Evolutionary conservation across 768 basidiomycete genomes (phyloP).

Genomic region (Ramaria sp.): DNA sequence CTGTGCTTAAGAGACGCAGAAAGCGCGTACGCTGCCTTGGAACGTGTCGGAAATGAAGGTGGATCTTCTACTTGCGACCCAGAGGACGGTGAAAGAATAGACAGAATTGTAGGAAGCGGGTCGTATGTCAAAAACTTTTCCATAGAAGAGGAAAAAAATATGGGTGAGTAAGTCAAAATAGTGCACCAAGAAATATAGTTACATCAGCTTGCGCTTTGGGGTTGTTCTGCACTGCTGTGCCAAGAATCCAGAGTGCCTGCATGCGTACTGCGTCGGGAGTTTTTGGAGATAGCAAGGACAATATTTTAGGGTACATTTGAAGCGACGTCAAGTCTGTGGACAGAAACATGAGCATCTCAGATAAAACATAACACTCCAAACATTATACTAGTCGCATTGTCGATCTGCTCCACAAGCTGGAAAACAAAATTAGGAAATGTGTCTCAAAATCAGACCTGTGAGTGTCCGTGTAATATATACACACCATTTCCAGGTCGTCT

Average conservation of each 20-base stretch:
- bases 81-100: conserved; percentile 39
- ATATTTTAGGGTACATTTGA: conserved; percentile 60
- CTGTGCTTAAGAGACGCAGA: conserved; percentile 76
- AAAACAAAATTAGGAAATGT: not conserved
- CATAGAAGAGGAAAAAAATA: not conserved
- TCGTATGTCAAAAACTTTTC: conserved; percentile 23
- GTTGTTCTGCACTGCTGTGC: conserved; percentile 86
- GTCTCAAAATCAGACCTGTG: not conserved
- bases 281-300: conserved; percentile 40
- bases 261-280: conserved; percentile 51
- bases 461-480: conserved; percentile 13
- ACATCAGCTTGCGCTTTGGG: conserved; percentile 72
- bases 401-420: conserved; percentile 84
- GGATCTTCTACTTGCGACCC: conserved; percentile 14
- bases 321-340: conserved; percentile 59
- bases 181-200: conserved; percentile 12
- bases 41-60: conserved; percentile 43
- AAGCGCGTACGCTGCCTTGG: conserved; percentile 76
- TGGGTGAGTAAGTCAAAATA: not conserved
- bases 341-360: not conserved
- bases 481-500: conserved; percentile 82
- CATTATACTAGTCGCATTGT: conserved; percentile 73
- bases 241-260: conserved; percentile 76
- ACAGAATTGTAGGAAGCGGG: conserved; percentile 54
- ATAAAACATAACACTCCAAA: not conserved